Evolutionary conservation across 2,329 filamentous ascomycete genomes (phyloP).

Genomic region (Cytospora piceicola): DNA sequence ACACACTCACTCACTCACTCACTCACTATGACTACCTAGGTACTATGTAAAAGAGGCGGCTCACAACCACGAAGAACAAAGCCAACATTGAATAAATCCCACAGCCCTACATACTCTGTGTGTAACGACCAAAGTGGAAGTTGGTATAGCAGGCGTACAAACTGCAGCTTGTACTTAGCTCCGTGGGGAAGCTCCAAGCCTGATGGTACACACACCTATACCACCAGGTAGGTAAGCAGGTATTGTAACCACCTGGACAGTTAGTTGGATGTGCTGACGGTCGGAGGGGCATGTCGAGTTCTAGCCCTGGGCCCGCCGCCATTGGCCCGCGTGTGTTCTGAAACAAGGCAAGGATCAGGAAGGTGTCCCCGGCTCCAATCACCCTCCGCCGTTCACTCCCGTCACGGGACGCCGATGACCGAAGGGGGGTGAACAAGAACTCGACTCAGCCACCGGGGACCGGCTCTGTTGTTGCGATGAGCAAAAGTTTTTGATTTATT

Average conservation of each 20-base stretch:
- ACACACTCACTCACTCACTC: too few species aligned
- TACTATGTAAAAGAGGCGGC: too few species aligned
- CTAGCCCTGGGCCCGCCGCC: slow-evolving; percentile 15
- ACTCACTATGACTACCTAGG: too few species aligned
- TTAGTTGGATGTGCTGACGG: too few species aligned
- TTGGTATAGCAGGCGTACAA: slow-evolving; percentile 5
- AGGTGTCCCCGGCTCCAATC: slow-evolving; percentile 24
- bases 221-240: too few species aligned
- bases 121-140: too few species aligned
- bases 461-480: background rate
- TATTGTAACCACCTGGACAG: too few species aligned
- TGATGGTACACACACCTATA: background rate
- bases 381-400: slow-evolving; percentile 16
- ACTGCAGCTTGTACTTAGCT: slow-evolving; percentile 16
- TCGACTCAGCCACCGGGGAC: slow-evolving; percentile 18
- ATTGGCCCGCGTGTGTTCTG: slow-evolving; percentile 22
- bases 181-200: slow-evolving; percentile 16
- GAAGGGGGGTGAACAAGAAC: slow-evolving; percentile 1
- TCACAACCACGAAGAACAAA: too few species aligned
- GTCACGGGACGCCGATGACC: slow-evolving; percentile 19
- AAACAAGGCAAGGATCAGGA: slow-evolving; percentile 16
- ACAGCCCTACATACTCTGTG: background rate
- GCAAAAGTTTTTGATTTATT: background rate
- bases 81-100: background rate
- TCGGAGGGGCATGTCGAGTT: slow-evolving; percentile 18